phyloP scores from a whole-genome alignment of 2,329 filamentous ascomycete genomes.

The Colletotrichum tropicale region DNA sequence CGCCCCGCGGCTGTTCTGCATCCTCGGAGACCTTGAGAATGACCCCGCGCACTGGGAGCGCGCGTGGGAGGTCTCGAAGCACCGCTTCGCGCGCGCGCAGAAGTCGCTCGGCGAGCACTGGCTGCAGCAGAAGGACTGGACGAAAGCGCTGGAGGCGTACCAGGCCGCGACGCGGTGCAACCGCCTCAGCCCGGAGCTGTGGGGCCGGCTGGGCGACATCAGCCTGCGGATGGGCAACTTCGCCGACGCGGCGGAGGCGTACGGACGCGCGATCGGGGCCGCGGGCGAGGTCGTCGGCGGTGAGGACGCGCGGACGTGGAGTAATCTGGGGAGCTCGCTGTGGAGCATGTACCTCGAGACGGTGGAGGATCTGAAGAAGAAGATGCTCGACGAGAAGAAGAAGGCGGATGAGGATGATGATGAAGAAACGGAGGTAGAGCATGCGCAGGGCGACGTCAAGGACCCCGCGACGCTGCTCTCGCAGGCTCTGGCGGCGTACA shows the following conservation, averaged over 20 bases:
- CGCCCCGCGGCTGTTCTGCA: constrained; percentile 88
- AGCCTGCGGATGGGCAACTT: constrained; percentile 79
- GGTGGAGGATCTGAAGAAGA: constrained; percentile 37
- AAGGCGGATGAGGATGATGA: constrained; percentile 31
- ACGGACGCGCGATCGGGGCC: constrained; percentile 77
- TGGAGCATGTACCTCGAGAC: constrained; percentile 69
- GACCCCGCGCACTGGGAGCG: constrained; percentile 78
- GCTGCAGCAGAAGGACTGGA: constrained; percentile 68
- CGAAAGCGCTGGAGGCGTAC: constrained; percentile 79
- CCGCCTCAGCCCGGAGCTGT: constrained; percentile 80
- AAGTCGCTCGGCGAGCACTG: constrained; percentile 83
- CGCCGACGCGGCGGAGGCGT: constrained; percentile 81
- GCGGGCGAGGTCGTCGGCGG: constrained; percentile 71
- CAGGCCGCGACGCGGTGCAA: constrained; percentile 78
- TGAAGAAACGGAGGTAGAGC: neutral
- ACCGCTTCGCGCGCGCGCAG: constrained; percentile 85
- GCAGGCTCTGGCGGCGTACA: constrained; percentile 84
- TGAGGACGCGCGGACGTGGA: constrained; percentile 91
- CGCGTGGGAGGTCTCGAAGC: constrained; percentile 84
- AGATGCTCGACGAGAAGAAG: constrained; percentile 16
- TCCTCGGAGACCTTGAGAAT: constrained; percentile 86
- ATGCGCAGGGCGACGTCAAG: constrained; percentile 21
- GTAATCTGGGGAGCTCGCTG: constrained; percentile 87
- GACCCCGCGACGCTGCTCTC: constrained; percentile 68
- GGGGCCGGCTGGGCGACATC: constrained; percentile 91